phyloP scores from a whole-genome alignment of 2,329 filamentous ascomycete genomes.

The Cytospora piceae region DNA sequence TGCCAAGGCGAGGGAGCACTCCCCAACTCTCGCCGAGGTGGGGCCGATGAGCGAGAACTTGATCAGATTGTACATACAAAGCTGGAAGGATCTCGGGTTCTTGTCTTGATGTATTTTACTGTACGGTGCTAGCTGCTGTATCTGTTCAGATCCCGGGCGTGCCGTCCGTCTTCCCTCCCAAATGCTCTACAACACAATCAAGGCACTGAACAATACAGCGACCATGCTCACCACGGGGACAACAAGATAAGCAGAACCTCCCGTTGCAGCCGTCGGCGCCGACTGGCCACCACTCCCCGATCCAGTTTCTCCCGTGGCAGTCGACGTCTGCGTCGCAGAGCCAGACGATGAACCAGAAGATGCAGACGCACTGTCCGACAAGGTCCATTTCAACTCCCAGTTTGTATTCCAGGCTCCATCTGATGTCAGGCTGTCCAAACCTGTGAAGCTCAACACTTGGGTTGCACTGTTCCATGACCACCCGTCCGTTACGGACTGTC shows the following conservation, averaged over 20 bases:
- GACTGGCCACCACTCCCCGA: neutral
- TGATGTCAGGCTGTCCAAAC: conserved; percentile 51
- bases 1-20: conserved; percentile 34
- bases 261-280: neutral
- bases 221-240: neutral
- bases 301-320: neutral
- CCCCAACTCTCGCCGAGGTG: neutral
- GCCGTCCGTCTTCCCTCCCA: neutral
- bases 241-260: neutral
- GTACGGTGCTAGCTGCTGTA: no score
- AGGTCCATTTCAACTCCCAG: conserved; percentile 61
- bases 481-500: conserved; percentile 43
- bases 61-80: neutral
- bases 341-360: conserved; percentile 3
- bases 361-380: conserved; percentile 2
- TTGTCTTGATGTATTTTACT: neutral
- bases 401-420: conserved; percentile 60
- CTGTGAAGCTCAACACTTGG: conserved; percentile 54
- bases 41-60: neutral
- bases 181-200: conserved; percentile 6
- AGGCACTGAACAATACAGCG: neutral
- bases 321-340: neutral
- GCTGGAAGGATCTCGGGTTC: neutral
- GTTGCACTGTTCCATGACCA: conserved; percentile 54
- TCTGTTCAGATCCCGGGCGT: no score